Percentiles rank a stretch among this genome's conserved stretches.
phyloP scores from a whole-genome alignment of 257 asterid species.

The Capsicum pubescens region DNA sequence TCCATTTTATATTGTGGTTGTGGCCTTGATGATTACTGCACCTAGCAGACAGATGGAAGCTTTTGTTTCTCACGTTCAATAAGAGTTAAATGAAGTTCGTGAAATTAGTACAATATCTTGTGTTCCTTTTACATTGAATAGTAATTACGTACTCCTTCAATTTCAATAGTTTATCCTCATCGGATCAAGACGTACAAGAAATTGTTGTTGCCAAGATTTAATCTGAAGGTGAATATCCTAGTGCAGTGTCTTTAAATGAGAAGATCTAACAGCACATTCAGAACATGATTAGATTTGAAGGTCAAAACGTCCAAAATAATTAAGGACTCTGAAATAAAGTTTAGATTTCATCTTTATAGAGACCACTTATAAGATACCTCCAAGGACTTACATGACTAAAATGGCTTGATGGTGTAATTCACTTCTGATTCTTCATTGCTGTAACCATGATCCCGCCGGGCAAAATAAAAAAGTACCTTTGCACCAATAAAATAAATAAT shows the following conservation, averaged over 20 bases:
- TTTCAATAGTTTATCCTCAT: slow-evolving; percentile 8
- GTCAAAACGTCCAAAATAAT: background rate
- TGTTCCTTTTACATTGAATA: background rate
- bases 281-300: background rate
- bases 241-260: background rate
- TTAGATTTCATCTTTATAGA: background rate
- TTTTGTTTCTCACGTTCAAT: background rate
- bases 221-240: background rate
- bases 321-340: background rate
- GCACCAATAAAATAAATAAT: too few species aligned
- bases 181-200: background rate
- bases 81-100: background rate
- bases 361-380: background rate
- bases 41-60: background rate
- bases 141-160: background rate
- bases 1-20: slow-evolving; percentile 10
- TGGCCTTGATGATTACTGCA: slow-evolving; percentile 2
- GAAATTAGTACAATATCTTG: background rate
- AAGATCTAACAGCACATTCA: background rate
- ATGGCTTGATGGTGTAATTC: background rate
- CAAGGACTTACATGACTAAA: background rate
- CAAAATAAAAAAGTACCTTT: too few species aligned
- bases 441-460: too few species aligned
- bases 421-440: background rate
- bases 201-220: background rate